These are phyloP conservation scores for barrel medic (Medicago truncatula) DNA, from an alignment of 306 rosid genomes.

Conservation along the genomic window MtrunA17r5.0-ANR NC_053044.1:50245001-50245500, in stretches of 20 bases:
- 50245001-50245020: too few species aligned
- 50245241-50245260: background rate
- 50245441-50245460: conserved; percentile 8
- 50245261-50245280: background rate
- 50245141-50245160: conserved; percentile 3
- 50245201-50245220: background rate
- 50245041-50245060: too few species aligned
- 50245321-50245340: background rate
- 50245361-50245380: background rate
- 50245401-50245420: background rate
- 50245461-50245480: conserved; percentile 15
- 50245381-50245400: conserved; percentile 3
- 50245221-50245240: conserved; percentile 16
- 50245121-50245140: conserved; percentile 10
- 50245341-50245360: background rate
- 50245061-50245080: too few species aligned
- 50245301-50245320: too few species aligned
- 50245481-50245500: conserved; percentile 4
- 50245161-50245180: background rate
- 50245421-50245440: background rate
- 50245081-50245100: background rate
- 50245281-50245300: too few species aligned
- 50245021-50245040: too few species aligned
- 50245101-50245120: background rate
- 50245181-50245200: background rate